Base-by-base conservation (phyloP, 2,329 filamentous ascomycete species). In the Davidsoniella eucalypti region DNA sequence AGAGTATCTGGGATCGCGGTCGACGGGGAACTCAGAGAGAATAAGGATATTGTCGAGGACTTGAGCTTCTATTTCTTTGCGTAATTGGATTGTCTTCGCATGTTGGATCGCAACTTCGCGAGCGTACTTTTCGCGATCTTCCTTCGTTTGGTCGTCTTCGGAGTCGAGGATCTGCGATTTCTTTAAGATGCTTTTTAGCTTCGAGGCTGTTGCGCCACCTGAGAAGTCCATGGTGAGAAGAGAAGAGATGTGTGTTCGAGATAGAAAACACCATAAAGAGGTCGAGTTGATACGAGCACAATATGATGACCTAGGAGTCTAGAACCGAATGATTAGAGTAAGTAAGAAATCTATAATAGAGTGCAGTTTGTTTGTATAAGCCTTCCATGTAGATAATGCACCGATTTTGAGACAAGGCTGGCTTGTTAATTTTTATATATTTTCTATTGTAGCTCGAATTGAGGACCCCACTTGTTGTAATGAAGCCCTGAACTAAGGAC, bases 21-120 rank as follows among this genome's bases (percentile, higher is more conserved):
- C 59, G 23, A 63, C 61, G 0, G 78, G 75, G 16, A 72, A 70
- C 47, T 74, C 80, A 55, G 84, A 77, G 4, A 94, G 79, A 12
- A 75, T 68, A 57, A 94, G 74, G 54, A 90, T 77, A 58, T 73
- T 72, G 56, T 80, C 72, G 51, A 88, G 71, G 56, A 95, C 90
- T 55, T 79, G 67, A 38, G 75, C 67, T 65, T 94, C 82, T 56
- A 84, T 72, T 45, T 84, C 77, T 63, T 90, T 93, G 60, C 84
- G 84, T 57, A 85, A 73, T 64, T 94, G 84, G 47, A 95, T 79
- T 50, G 86, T 76, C 57, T 75, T 75, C 40, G 90, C 90, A 68
- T 95, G 87, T 59, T 87, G 77, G 53, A 92, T 67, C 46, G 87
- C 90, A 51, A 86, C 73, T 53, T 81, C 74, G 53, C 68, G 69